phyloP scores from a whole-genome alignment of 352 stramenopile genomes.

The Elongisporangium prolatum region DNA sequence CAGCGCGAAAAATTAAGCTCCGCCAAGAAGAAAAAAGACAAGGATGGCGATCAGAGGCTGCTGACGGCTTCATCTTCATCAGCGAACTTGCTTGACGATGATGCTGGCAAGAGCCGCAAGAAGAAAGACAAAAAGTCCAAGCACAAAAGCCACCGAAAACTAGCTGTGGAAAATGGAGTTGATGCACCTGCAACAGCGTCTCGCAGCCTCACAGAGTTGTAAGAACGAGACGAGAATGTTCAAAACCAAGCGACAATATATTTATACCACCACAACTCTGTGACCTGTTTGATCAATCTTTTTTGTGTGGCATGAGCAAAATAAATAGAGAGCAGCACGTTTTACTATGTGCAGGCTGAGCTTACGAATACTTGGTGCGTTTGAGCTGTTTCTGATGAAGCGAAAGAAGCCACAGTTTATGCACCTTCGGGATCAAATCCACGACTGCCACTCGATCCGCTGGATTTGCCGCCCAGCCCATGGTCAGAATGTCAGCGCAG shows the following conservation, averaged over 20 bases:
- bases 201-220: conserved; percentile 31
- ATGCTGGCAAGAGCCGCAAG: conserved; percentile 26
- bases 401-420: conserved; percentile 71
- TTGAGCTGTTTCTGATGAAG: conserved; percentile 71
- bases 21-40: conserved; percentile 11
- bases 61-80: background rate
- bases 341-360: background rate
- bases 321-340: background rate
- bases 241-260: background rate
- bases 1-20: conserved; percentile 58
- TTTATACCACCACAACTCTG: background rate
- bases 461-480: conserved; percentile 66
- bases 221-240: background rate
- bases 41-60: conserved; percentile 7
- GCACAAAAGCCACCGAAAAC: conserved; percentile 33
- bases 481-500: conserved; percentile 69
- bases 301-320: background rate
- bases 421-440: conserved; percentile 72
- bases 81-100: conserved; percentile 13
- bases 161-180: conserved; percentile 9
- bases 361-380: conserved; percentile 46
- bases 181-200: background rate
- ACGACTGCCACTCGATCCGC: conserved; percentile 67
- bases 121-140: conserved; percentile 45
- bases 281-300: background rate